phyloP scores from a whole-genome alignment of 257 asterid species.

The Ajuga chamaepitys region DNA sequence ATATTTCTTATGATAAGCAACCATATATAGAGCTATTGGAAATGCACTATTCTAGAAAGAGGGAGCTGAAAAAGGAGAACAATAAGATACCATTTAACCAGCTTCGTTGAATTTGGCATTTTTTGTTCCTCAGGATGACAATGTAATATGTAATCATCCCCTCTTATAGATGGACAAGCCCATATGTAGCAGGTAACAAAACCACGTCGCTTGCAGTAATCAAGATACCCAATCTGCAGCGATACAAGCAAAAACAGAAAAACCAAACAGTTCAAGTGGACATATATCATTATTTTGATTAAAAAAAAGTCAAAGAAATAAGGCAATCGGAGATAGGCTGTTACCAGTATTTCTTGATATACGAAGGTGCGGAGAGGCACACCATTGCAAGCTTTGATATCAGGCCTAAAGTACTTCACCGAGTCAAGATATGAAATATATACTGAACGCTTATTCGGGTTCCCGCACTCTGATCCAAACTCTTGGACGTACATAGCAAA shows the following conservation, averaged over 20 bases:
- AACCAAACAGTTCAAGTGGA: background rate
- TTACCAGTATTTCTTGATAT: constrained; percentile 72
- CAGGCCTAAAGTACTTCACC: constrained; percentile 66
- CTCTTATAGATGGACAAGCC: constrained; percentile 77
- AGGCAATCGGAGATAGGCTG: background rate
- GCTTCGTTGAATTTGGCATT: constrained; percentile 50
- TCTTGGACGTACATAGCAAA: constrained; percentile 77
- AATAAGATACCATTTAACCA: constrained; percentile 49
- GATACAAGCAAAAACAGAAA: background rate
- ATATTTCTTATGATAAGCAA: background rate
- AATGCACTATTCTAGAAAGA: background rate
- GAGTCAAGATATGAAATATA: constrained; percentile 80
- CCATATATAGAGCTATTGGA: background rate
- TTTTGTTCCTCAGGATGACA: constrained; percentile 76
- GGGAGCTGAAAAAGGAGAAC: background rate
- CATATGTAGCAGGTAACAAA: constrained; percentile 64
- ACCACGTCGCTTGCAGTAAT: constrained; percentile 70
- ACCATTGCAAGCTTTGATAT: constrained; percentile 40
- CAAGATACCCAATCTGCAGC: constrained; percentile 73
- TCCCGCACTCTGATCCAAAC: constrained; percentile 65
- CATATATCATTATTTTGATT: background rate
- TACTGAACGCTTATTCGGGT: constrained; percentile 61
- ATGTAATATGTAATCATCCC: constrained; percentile 68
- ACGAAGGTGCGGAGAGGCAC: constrained; percentile 70
- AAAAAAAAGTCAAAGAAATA: background rate